These are phyloP conservation scores for Carpinus viminea DNA, from an alignment of 306 rosid species.

Conservation along the genomic window DNA sequence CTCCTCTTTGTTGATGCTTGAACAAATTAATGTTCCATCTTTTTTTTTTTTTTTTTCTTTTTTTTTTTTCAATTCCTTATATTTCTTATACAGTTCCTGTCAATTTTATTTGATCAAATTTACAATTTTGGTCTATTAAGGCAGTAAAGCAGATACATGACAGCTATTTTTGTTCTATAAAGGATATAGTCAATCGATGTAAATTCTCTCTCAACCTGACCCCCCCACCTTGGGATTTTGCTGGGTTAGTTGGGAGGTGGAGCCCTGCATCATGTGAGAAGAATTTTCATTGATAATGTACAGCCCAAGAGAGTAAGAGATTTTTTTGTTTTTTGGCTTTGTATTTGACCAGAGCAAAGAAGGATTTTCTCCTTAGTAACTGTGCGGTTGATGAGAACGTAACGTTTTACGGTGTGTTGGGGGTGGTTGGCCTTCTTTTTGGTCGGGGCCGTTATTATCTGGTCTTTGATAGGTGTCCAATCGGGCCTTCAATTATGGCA, in stretches of 20 bases:
- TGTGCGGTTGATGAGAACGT: conserved; percentile 18
- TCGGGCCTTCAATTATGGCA: conserved; percentile 41
- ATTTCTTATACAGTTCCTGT: conserved; percentile 1
- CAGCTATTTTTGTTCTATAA: conserved; percentile 20
- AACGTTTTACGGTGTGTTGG: not conserved
- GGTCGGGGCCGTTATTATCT: not conserved
- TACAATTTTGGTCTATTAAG: conserved; percentile 21
- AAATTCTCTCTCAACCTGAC: conserved; percentile 38
- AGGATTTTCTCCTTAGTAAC: not conserved
- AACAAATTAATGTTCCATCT: conserved; percentile 4
- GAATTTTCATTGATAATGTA: conserved; percentile 47
- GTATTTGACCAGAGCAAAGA: conserved; percentile 10
- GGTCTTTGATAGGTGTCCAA: conserved; percentile 26
- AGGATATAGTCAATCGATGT: conserved; percentile 26
- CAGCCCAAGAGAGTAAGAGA: conserved; percentile 32
- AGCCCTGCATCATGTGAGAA: conserved; percentile 34
- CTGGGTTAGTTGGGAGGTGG: conserved; percentile 41
- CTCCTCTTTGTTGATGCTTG: conserved; percentile 50
- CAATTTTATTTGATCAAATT: not conserved
- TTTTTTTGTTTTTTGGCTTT: not conserved
- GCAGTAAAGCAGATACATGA: conserved; percentile 21
- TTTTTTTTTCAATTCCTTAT: conserved; percentile 13
- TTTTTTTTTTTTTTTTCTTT: conserved; percentile 20
- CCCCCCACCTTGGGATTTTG: conserved; percentile 43
- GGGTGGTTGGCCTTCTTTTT: conserved; percentile 5